A percentile compares a stretch with the other conserved stretches of the same genome.
Evolutionary conservation across 192 early-diverging fungal species (phyloP).

Genomic region (Linnemannia exigua): DNA sequence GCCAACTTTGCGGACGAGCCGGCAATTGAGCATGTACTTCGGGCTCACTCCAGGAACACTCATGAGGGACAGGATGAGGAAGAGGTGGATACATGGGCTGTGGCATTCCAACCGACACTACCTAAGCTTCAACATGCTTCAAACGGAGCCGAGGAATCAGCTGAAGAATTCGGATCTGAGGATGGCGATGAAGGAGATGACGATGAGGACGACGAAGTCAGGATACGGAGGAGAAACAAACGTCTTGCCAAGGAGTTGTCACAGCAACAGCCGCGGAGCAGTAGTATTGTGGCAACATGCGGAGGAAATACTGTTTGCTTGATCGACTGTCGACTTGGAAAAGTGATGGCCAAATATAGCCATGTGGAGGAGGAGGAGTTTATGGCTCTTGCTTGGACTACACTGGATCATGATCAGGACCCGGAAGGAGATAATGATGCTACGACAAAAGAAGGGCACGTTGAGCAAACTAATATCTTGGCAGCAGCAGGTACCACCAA

Average conservation of each 20-base stretch:
- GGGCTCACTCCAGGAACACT: slow-evolving; percentile 43
- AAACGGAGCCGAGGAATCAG: background rate
- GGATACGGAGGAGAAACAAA: background rate
- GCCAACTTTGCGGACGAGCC: background rate
- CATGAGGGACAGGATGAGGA: slow-evolving; percentile 51
- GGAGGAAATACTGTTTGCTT: slow-evolving; percentile 60
- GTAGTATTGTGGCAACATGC: slow-evolving; percentile 59
- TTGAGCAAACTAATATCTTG: slow-evolving; percentile 43
- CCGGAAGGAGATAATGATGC: background rate
- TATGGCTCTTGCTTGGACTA: slow-evolving; percentile 65
- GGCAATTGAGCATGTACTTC: slow-evolving; percentile 33
- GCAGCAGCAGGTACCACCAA: slow-evolving; percentile 53
- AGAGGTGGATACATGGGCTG: slow-evolving; percentile 58
- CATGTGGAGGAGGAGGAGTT: slow-evolving; percentile 65
- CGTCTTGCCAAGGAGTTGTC: slow-evolving; percentile 2
- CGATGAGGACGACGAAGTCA: background rate
- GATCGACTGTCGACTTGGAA: slow-evolving; percentile 59
- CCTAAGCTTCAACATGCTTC: background rate
- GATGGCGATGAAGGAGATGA: background rate
- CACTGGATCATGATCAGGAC: slow-evolving; percentile 19
- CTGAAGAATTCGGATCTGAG: background rate
- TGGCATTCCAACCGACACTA: slow-evolving; percentile 59
- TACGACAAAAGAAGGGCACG: background rate
- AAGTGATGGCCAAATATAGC: slow-evolving; percentile 61
- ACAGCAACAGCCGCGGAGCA: background rate